These are phyloP conservation scores for Amesomyces nigricolor DNA, from an alignment of 2,329 filamentous ascomycete genomes.

Conservation along the genomic window DNA sequence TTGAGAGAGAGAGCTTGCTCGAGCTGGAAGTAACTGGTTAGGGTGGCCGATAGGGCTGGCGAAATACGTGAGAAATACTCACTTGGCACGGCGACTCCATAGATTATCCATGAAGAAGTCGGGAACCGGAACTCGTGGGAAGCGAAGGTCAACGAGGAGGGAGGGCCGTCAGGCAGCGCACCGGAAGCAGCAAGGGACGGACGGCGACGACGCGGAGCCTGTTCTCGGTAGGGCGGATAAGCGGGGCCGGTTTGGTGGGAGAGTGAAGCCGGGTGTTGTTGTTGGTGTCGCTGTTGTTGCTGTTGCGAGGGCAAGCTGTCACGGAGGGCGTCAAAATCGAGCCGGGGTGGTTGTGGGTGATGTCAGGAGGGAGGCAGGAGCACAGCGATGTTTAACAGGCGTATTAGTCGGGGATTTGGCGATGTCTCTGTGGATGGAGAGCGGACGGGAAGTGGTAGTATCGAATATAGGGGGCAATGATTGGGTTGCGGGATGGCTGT, in stretches of 20 bases:
- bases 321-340: neutral
- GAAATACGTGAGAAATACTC: conserved; percentile 32
- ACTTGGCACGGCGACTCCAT: conserved; percentile 84
- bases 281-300: conserved; percentile 1
- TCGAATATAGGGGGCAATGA: conserved; percentile 6
- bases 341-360: conserved; percentile 11
- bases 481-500: conserved; percentile 9
- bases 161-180: conserved; percentile 12
- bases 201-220: conserved; percentile 8
- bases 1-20: conserved; percentile 88
- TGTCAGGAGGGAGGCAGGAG: conserved; percentile 18
- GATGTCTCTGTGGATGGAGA: conserved; percentile 1
- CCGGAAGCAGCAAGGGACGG: conserved; percentile 15
- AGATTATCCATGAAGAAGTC: conserved; percentile 54
- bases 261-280: neutral
- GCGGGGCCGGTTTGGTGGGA: conserved; percentile 2
- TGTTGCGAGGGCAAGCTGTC: neutral
- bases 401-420: conserved; percentile 11
- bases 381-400: conserved; percentile 4
- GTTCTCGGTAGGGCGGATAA: conserved; percentile 4
- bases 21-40: conserved; percentile 45
- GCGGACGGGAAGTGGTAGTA: conserved; percentile 3
- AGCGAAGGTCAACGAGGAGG: conserved; percentile 10
- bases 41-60: neutral
- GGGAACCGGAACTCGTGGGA: conserved; percentile 22